Evolutionary conservation across 805 yeast genomes (phyloP), one percentile per base, ranked within the genome.

Genomic region (Spathaspora girioi): DNA sequence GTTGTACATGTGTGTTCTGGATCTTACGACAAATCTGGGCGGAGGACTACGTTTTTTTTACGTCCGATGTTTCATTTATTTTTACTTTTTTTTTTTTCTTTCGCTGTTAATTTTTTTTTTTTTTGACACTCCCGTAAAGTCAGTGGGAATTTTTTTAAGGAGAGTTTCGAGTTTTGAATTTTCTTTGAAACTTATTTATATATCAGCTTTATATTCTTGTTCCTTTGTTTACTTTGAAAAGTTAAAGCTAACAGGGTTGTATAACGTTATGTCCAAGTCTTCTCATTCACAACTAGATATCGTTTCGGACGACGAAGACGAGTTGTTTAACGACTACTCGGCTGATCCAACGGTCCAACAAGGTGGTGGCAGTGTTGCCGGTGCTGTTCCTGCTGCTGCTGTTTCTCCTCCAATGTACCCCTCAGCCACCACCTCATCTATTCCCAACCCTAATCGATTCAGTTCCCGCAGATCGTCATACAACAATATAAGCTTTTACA

Each of bases 291-390:
- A 42, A 42, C 7, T 20, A 15, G 29, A 42, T 11, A 50, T 47
- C 45, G 38, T 26, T 29, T 50, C 45, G 14, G 48, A 38, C 9
- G 52, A 45, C 12, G 40, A 35, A 4, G 53, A 50, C 19, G 53
- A 50, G 29, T 43, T 50, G 20, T 50, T 50, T 26, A 47, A 50
- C 15, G 53, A 50, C 52, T 23, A 23, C 26, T 23, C 26, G 26
- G 9, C 23, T 49, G 18, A 10, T 8, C 8, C 35, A 15, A 8
- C 38, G 11, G 38, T 32, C 38, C 38, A 32, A 32, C 15, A 17
- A 35, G 15, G 41, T 17, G 15, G 38, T n/a, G 15, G 17, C 41
- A 3, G 41, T 41, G 5, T 6, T 23, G 26, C 26, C 6, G 6
- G 26, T 23, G 26, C 46, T 43, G 20, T 9, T 18, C 45, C 46